These are phyloP conservation scores for Colletotrichum destructivum DNA, from an alignment of 2,329 filamentous ascomycete species.

Conservation along the genomic window DNA sequence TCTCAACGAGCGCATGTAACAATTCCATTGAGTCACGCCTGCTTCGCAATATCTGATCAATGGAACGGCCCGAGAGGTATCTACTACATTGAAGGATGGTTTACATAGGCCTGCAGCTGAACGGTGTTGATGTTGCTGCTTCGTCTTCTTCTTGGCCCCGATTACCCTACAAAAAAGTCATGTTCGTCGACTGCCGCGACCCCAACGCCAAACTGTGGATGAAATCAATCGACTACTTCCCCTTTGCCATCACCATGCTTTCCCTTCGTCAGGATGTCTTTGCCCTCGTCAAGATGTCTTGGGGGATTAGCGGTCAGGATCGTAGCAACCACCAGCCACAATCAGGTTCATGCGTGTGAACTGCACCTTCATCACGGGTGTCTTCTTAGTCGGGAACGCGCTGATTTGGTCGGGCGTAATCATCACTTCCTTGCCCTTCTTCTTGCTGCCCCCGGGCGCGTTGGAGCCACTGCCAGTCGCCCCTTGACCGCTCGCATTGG, in stretches of 20 bases:
- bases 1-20: too few relatives aligned
- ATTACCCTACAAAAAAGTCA: slow-evolving; percentile 30
- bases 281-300: not conserved
- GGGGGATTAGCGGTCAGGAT: slow-evolving; percentile 62
- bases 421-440: slow-evolving; percentile 90
- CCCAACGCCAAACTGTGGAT: slow-evolving; percentile 40
- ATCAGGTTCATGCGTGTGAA: slow-evolving; percentile 97
- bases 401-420: slow-evolving; percentile 95
- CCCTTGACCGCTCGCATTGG: slow-evolving; percentile 47
- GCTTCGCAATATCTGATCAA: not conserved
- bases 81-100: slow-evolving; percentile 26
- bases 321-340: slow-evolving; percentile 83
- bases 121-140: not conserved
- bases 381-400: slow-evolving; percentile 96
- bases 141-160: slow-evolving; percentile 2
- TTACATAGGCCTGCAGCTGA: slow-evolving; percentile 25
- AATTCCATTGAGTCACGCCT: not conserved
- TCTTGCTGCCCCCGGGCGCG: slow-evolving; percentile 64
- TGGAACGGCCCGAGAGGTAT: slow-evolving; percentile 6
- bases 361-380: slow-evolving; percentile 90
- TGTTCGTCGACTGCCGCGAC: slow-evolving; percentile 23
- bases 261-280: not conserved
- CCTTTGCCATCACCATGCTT: not conserved
- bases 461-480: slow-evolving; percentile 47
- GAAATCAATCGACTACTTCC: slow-evolving; percentile 28